Percentiles rank a stretch among this genome's conserved stretches.
Conservation (phyloP, 345 rosid genomes). For the Gossypium rotundifolium region DNA sequence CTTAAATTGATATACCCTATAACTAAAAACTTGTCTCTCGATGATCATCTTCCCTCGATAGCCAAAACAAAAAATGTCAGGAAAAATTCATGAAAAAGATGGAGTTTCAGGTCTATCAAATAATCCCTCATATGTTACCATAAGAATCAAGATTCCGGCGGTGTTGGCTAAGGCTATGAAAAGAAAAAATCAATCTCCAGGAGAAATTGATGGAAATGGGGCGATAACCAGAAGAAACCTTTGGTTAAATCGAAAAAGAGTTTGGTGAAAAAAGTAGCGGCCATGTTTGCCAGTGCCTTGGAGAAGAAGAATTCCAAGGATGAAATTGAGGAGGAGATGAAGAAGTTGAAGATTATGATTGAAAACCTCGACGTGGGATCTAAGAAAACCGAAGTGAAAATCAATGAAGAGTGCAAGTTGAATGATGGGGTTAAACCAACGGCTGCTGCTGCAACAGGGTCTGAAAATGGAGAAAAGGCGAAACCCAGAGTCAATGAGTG, state of each 20-base stretch:
- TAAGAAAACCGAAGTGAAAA: background rate
- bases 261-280: constrained; percentile 21
- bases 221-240: constrained; percentile 8
- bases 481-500: background rate
- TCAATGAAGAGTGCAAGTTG: background rate
- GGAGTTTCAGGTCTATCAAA: background rate
- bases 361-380: background rate
- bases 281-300: constrained; percentile 25
- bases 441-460: background rate
- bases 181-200: background rate
- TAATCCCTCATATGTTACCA: background rate
- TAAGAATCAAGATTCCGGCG: constrained; percentile 26
- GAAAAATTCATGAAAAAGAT: background rate
- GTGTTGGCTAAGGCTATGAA: constrained; percentile 21
- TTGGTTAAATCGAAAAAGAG: background rate
- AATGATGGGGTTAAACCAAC: background rate
- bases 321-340: background rate
- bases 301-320: constrained; percentile 1
- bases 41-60: background rate
- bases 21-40: background rate
- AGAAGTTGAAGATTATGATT: background rate
- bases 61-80: background rate
- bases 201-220: background rate
- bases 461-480: background rate
- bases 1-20: background rate